Evolutionary conservation across 2,329 filamentous ascomycete genomes (phyloP).

Genomic region (Colletotrichum noveboracense): DNA sequence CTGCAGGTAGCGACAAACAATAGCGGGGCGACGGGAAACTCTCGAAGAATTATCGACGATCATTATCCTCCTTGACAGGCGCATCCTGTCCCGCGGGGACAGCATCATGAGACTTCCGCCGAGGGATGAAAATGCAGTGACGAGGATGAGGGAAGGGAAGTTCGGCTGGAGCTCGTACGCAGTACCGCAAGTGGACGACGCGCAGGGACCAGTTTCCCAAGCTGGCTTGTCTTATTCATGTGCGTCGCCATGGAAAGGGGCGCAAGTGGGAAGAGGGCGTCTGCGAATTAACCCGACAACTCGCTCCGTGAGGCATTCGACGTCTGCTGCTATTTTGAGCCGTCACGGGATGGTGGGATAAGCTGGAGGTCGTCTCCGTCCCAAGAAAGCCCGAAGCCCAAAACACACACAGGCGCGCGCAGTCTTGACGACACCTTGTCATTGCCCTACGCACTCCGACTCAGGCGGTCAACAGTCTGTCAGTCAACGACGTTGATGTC

Average conservation of each 20-base stretch:
- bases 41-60: slow-evolving; percentile 14
- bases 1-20: slow-evolving; percentile 18
- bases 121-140: not conserved
- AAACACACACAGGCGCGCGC: not conserved
- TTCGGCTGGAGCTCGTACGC: not conserved
- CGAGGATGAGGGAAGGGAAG: slow-evolving; percentile 2
- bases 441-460: not conserved
- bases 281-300: not conserved
- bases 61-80: slow-evolving; percentile 15
- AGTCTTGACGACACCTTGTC: not conserved
- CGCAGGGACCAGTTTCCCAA: slow-evolving; percentile 3
- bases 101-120: slow-evolving; percentile 16
- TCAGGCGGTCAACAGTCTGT: not conserved
- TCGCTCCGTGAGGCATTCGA: not conserved
- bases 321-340: slow-evolving; percentile 18
- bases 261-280: not conserved
- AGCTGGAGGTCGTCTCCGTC: not conserved
- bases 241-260: not conserved
- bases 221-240: slow-evolving; percentile 4
- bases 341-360: not conserved
- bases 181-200: not conserved
- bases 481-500: not conserved
- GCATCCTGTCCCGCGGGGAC: slow-evolving; percentile 7
- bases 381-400: not conserved
- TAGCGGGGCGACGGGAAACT: slow-evolving; percentile 9